Percentiles rank a stretch among this genome's conserved stretches.
Conservation (phyloP, 2,329 filamentous ascomycete genomes). For the Aspergillus quadrilineatus region DNA sequence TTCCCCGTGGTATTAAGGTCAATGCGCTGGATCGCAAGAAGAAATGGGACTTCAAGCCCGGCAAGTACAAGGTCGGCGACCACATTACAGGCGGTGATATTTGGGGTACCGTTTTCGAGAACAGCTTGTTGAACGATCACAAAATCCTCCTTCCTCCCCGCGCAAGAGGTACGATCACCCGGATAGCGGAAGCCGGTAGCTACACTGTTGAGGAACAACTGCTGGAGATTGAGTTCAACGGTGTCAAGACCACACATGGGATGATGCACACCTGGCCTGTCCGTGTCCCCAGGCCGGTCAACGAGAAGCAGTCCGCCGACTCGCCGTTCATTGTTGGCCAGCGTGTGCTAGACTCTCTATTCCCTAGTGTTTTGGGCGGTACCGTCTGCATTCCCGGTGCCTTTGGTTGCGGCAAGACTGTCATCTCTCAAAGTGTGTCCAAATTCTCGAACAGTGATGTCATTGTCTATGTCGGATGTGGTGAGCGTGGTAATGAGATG, state of each 20-base stretch:
- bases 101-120: slow-evolving; percentile 93
- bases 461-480: slow-evolving; percentile 93
- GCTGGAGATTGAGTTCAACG: slow-evolving; percentile 94
- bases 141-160: slow-evolving; percentile 89
- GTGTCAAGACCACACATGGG: slow-evolving; percentile 86
- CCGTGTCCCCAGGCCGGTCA: slow-evolving; percentile 87
- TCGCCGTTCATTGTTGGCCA: slow-evolving; percentile 95
- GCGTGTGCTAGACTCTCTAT: slow-evolving; percentile 91
- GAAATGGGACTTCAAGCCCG: slow-evolving; percentile 95
- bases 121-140: slow-evolving; percentile 90
- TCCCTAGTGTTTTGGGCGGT: slow-evolving; percentile 93
- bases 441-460: slow-evolving; percentile 99
- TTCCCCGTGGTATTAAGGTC: slow-evolving; percentile 86
- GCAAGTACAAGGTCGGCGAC: slow-evolving; percentile 85
- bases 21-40: slow-evolving; percentile 85
- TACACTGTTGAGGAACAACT: slow-evolving; percentile 95
- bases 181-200: slow-evolving; percentile 81
- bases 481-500: slow-evolving; percentile 98
- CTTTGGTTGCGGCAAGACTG: slow-evolving; percentile 98
- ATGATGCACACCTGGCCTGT: slow-evolving; percentile 99
- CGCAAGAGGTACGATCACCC: slow-evolving; percentile 86
- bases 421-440: slow-evolving; percentile 97
- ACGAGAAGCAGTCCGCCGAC: slow-evolving; percentile 86
- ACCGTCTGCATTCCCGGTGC: slow-evolving; percentile 97
- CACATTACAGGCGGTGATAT: slow-evolving; percentile 96